Conservation (phyloP, 2,329 filamentous ascomycete species). For the Dactylonectria macrodidyma region DNA sequence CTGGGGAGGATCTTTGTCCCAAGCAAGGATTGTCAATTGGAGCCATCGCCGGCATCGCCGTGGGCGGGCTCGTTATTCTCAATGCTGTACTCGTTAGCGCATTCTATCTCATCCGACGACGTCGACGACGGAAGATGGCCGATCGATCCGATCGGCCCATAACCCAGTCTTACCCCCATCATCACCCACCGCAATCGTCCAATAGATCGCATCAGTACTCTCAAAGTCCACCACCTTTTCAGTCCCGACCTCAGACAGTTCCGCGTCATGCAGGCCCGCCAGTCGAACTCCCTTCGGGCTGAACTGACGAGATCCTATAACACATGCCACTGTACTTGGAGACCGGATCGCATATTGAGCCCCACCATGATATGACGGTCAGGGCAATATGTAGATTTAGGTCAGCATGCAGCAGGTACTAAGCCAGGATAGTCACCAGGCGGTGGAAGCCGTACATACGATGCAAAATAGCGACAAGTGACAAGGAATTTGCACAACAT, state of each 20-base stretch:
- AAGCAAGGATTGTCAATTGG: constrained; percentile 49
- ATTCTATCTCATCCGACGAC: constrained; percentile 52
- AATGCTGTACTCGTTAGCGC: constrained; percentile 47
- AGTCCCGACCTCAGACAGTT: constrained; percentile 36
- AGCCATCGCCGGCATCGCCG: constrained; percentile 61
- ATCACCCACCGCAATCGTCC: constrained; percentile 45
- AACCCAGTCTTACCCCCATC: constrained; percentile 39
- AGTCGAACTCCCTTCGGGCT: constrained; percentile 45
- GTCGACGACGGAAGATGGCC: constrained; percentile 25
- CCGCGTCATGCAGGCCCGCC: constrained; percentile 41
- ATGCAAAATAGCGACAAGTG: no score
- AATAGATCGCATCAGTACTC: constrained; percentile 11
- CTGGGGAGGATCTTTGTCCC: no score
- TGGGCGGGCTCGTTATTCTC: constrained; percentile 53
- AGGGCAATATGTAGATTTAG: constrained; percentile 53
- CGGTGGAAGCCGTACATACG: no score
- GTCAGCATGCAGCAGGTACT: constrained; percentile 49
- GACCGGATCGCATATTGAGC: constrained; percentile 43
- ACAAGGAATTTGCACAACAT: no score
- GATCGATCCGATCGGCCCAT: constrained; percentile 42
- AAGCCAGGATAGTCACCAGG: constrained; percentile 4
- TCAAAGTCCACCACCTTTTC: constrained; percentile 37
- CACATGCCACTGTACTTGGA: constrained; percentile 36
- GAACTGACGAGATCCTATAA: constrained; percentile 27
- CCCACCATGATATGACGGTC: constrained; percentile 40